Base-by-base conservation (phyloP, 495 filamentous ascomycete species). In the Rhypophila decipiens region DNA sequence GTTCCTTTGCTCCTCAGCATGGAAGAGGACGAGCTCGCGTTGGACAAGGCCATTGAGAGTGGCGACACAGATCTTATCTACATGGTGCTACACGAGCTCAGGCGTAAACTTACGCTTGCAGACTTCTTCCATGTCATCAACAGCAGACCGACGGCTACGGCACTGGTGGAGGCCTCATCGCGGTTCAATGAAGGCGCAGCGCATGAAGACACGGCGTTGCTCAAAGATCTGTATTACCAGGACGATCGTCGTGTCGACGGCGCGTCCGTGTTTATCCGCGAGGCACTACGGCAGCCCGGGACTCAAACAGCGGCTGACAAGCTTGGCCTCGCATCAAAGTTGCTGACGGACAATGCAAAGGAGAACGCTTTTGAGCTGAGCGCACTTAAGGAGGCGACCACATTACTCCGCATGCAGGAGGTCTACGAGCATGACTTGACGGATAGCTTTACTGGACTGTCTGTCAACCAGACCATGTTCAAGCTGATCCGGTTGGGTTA, bases 151-250 rank as follows among this genome's bases (percentile, higher is more conserved):
- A 78, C 86, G 42, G 93, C 93, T 18, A 89, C 87, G 2, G 88
- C 93, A 1, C 76, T 98, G 13, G 86, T 98, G 24, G 93, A 97
- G 60, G 79, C 88, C 2, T 84, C 82, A 0, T 91, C 93, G 2
- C 57, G 62, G 18, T 29, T 67, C 5, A 51, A 59, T 9, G 55
- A 57, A 12, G 60, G 55, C 11, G 58, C 57, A 2, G 60, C 47
- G 1, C 46, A 46, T 19, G 82, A 88, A 41, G 93, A 96, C 56
- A 76, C 74, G 3, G 85, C 94, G 17, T 63, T 98, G 9, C 78
- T 96, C 10, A 97, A 96, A 59, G 93, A 97, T 62, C 75, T 98
- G 20, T 98, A 91, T 68, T 97, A 98, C 58, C 93, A 97, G 69
- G 94, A 97, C 57, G 93, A 98, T 64, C 85, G 90, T 5, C 85